Conservation (phyloP, 306 rosid genomes). For the Oemleria cerasiformis region DNA sequence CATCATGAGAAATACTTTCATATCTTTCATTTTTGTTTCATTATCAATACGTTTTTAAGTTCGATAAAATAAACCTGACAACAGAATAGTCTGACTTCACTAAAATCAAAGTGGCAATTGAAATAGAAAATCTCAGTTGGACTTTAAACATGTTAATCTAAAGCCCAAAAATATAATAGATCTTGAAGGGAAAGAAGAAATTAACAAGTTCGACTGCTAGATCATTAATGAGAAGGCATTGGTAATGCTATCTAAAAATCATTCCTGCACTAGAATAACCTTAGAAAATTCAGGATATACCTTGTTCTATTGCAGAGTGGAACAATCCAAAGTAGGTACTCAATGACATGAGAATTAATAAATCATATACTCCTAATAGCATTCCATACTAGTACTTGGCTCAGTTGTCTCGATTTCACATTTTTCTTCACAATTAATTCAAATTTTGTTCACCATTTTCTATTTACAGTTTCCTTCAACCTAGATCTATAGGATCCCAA, state of each 20-base stretch:
- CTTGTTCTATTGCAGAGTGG: background rate
- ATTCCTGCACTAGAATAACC: background rate
- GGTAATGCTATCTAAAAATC: background rate
- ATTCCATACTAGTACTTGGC: background rate
- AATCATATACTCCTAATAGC: background rate
- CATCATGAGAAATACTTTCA: background rate
- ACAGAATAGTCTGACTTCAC: background rate
- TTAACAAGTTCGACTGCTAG: background rate
- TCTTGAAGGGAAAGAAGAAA: background rate
- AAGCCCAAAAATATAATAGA: background rate
- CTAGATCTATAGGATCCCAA: constrained; percentile 5
- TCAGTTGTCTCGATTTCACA: background rate
- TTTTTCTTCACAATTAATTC: background rate
- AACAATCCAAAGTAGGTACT: background rate
- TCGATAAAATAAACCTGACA: background rate
- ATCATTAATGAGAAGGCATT: background rate
- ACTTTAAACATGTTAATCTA: background rate
- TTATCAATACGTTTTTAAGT: background rate
- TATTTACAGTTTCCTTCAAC: background rate
- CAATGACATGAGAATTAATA: background rate
- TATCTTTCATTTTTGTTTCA: background rate
- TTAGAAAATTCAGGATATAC: background rate
- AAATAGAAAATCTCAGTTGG: background rate
- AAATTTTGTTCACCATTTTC: background rate
- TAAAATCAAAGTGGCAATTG: background rate